Conservation (phyloP, 2,329 filamentous ascomycete species). For the Thielaviopsis euricoi region DNA sequence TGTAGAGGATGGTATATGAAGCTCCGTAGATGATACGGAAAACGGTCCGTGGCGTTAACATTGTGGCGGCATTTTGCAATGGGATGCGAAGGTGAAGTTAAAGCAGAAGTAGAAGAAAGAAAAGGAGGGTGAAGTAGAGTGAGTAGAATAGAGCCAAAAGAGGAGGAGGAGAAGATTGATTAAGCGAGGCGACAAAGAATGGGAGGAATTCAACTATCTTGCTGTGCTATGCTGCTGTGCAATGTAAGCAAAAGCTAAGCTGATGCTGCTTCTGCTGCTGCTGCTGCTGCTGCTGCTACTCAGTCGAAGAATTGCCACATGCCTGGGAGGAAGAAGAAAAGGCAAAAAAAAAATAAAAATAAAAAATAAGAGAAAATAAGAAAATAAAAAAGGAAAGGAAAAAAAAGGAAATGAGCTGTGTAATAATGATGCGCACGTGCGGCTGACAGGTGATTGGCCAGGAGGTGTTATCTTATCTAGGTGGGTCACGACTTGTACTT, state of each 20-base stretch:
- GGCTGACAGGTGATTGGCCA: background rate
- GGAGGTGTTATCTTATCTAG: background rate
- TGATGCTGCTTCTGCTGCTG: too few species aligned
- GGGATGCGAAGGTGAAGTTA: conserved; percentile 11
- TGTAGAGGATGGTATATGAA: conserved; percentile 59
- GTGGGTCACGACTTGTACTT: too few species aligned
- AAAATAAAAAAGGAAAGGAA: conserved; percentile 1
- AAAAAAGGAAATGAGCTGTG: background rate
- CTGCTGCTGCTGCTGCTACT: too few species aligned
- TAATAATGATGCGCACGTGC: background rate
- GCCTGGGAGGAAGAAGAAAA: too few species aligned
- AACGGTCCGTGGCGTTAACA: conserved; percentile 34
- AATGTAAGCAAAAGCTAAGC: too few species aligned
- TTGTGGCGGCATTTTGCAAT: conserved; percentile 16
- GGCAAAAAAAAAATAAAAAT: conserved; percentile 1
- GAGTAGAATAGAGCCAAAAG: background rate
- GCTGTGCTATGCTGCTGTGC: too few species aligned
- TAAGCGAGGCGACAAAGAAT: conserved; percentile 9
- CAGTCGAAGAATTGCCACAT: too few species aligned
- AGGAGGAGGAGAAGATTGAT: too few species aligned
- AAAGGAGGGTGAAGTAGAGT: background rate
- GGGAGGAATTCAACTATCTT: too few species aligned
- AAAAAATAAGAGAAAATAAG: background rate
- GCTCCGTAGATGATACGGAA: conserved; percentile 70
- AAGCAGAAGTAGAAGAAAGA: background rate